Base-by-base conservation (phyloP, 2,329 filamentous ascomycete species). In the Ascochyta koolunga region DNA sequence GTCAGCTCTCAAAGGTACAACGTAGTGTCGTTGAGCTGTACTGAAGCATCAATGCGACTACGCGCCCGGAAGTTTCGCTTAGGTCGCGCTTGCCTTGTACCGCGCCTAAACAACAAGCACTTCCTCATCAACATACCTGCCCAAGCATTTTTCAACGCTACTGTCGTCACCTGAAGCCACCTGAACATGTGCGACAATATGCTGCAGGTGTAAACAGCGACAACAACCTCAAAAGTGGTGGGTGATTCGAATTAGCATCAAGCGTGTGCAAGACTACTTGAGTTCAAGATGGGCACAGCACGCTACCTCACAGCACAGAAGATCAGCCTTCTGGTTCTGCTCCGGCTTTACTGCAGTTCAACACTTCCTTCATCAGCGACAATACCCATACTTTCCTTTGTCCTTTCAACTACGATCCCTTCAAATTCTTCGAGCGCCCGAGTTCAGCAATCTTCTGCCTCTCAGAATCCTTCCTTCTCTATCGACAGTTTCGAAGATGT, bases 251-350 rank as follows among this genome's bases (percentile, higher is more conserved):
- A 5, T 11, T 29, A 29, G 27, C 27, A 13, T 29, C 27, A 15
- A 29, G 27, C 27, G 27, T 15, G 27, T 29, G 10, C 27, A 29
- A 13, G 27, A 4, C 27, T 29, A 13, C 4, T 29, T 29, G 10
- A 31, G 22, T 31, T 42, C 52, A 58, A 50, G 24, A 69, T 71
- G 68, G 58, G 61, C 46, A 96, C 93, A 88, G 84, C 88, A 66
- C 89, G 89, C 52, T 96, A 89, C 74, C 82, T 98, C 39, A 96
- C 90, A n/a, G 90, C 93, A 11, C 88, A 91, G 63, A 96, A 95
- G 72, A 84, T 98, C 62, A 88, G 89, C 68, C 82, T 97, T 21
- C 83, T 98, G 50, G 85, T 86, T 49, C 83, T 99, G 47, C 83
- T 95, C 46, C 86, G 91, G 65, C 82, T 97, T 48, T 98, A 99